Base-by-base conservation (phyloP, 1,284 basidiomycete species). In the Apiotrichum mycotoxinovorans region DNA sequence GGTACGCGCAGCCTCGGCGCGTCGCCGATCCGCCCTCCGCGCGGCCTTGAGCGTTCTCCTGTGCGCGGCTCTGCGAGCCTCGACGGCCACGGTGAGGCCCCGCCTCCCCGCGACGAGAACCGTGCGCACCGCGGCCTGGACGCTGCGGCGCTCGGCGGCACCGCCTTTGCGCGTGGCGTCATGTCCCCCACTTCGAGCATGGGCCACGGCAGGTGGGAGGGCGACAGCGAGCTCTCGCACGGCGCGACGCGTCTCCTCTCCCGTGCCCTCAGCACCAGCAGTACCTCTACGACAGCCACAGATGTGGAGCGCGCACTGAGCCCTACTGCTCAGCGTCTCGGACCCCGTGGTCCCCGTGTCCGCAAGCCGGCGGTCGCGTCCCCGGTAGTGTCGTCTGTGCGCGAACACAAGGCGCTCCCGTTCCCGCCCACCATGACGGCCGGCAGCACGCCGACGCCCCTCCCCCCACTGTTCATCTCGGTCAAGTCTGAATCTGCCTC, bases 251-350 rank as follows among this genome's bases (percentile, higher is more conserved):
- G 49, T 30, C 42, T 48, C 1, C 51, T 61, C 17, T 23, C 23
- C 20, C 56, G 56, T 18, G 41, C 55, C 4, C 53, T 55, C n/a
- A 53, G 51, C 47, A 60, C 54, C 0, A 51, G 38, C 34, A 65
- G 59, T 12, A 52, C 51, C n/a, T 58, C 51, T 41, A 69, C 66
- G 2, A 65, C 58, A 8, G 65, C 67, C 14, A 69, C 69, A 1
- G 64, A 63, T 18, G 56, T 67, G 26, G 69, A 71, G 50, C 50
- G 51, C 14, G 66, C 65, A 11, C 54, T 70, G 5, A 46, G 10
- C 12, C 34, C 30, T 1, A 7, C n/a, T 3, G 9, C 10, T 9
- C 33, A 35, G n/a, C 30, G 30, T 30, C 18, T n/a, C 8, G 33
- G 46, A 10, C 46, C 46, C 14, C 46, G 46, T 14, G 46, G 33